Conservation (phyloP, 495 filamentous ascomycete genomes). For the Tuber brumale region DNA sequence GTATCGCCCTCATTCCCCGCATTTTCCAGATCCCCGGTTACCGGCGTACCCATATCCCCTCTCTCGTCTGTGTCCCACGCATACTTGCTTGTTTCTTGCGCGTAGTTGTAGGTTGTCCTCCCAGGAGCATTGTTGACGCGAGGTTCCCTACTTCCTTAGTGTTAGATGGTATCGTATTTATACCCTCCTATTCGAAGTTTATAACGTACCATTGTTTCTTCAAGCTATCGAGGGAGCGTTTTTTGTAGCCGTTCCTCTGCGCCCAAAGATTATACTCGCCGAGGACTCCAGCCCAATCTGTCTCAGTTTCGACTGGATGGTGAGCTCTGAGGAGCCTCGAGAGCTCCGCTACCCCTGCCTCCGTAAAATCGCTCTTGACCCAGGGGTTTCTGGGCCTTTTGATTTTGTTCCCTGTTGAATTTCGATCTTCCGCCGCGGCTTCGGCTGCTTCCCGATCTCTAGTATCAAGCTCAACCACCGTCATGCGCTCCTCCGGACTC, state of each 20-base stretch:
- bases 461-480: slow-evolving; percentile 21
- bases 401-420: slow-evolving; percentile 7
- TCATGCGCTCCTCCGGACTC: slow-evolving; percentile 25
- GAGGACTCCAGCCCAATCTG: slow-evolving; percentile 18
- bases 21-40: background rate
- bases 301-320: slow-evolving; percentile 24
- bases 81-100: background rate
- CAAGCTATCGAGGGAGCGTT: slow-evolving; percentile 20
- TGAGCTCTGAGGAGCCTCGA: slow-evolving; percentile 22
- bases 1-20: background rate
- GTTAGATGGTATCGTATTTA: slow-evolving; percentile 5
- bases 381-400: slow-evolving; percentile 11
- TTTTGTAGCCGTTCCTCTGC: slow-evolving; percentile 25
- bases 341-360: slow-evolving; percentile 20
- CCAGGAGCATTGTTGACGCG: slow-evolving; percentile 15
- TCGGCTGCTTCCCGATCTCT: slow-evolving; percentile 25
- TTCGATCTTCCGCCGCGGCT: slow-evolving; percentile 9
- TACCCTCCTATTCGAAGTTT: background rate
- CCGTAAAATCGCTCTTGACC: slow-evolving; percentile 13
- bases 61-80: background rate
- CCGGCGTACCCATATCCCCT: background rate
- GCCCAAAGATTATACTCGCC: slow-evolving; percentile 32
- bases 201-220: slow-evolving; percentile 30
- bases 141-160: slow-evolving; percentile 17
- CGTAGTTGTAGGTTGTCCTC: background rate